Base-by-base conservation (phyloP, 2,329 filamentous ascomycete species). In the Colletotrichum sp. region DNA sequence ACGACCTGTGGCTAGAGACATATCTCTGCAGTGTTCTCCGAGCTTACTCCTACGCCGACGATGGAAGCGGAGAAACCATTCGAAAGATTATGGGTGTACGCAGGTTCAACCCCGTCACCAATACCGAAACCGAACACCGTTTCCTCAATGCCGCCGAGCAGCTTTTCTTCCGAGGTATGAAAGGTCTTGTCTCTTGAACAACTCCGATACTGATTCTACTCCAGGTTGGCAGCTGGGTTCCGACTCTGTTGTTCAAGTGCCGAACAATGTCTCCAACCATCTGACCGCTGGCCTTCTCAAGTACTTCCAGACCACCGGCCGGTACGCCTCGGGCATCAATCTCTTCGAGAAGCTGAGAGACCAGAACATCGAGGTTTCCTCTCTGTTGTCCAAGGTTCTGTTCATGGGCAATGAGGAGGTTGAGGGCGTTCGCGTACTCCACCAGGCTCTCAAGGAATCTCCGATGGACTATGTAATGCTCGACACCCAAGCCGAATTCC, bases 381-480 rank as follows among this genome's bases (percentile, higher is more conserved):
- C 97, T 0, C 89, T 99, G 2, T 89, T 99, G 26, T 94, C 97
- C 30, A 96, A 95, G 80, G 95, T 99, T 28, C 92, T 98, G 79
- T 95, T 99, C 80, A 95, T 97, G 89, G 97, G 95, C 24, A 96
- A 98, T 79, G 97, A 99, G 83, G 97, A 99, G 83, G 97, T 99
- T n/a, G 93, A 98, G 80, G 97, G 96, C 3, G 94, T 99, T 36
- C 92, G 95, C 77, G 90, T 98, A 21, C 90, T 99, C 67, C 94
- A 98, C 82, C 93, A 98, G 69, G 95, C 96, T 5, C 90, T 99
- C 32, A 94, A 98, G 83, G 94, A 98, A 80, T 92, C 96, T 0
- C 96, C 97, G 0, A 99, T 99, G 96, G 97, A 99, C 85, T 98
- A 99, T 83, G 95, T 98, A 39, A 93, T 99, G 86, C 92, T 99